phyloP scores from a whole-genome alignment of 768 basidiomycete species.

The Pulveroboletus frians region DNA sequence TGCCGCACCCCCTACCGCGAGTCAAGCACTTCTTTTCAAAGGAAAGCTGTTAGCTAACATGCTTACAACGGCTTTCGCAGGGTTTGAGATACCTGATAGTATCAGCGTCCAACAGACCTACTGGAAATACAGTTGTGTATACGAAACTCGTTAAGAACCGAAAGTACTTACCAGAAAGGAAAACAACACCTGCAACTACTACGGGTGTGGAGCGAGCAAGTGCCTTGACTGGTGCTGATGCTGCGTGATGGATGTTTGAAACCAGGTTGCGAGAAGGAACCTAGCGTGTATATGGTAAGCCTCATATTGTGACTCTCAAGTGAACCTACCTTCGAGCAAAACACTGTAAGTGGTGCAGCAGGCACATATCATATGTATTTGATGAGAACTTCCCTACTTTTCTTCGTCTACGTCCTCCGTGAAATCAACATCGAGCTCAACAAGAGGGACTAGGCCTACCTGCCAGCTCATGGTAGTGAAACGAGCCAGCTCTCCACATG shows the following conservation, averaged over 20 bases:
- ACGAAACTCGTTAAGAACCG: neutral
- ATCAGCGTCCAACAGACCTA: conserved; percentile 39
- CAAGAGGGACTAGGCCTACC: conserved; percentile 48
- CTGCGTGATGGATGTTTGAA: conserved; percentile 37
- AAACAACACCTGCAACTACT: conserved; percentile 45
- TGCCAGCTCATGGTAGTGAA: conserved; percentile 49
- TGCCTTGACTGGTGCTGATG: conserved; percentile 33
- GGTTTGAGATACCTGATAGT: conserved; percentile 38
- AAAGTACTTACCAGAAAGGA: conserved; percentile 40
- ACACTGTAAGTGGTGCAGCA: conserved; percentile 42
- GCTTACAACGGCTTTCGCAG: conserved; percentile 37
- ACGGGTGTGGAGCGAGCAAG: conserved; percentile 43
- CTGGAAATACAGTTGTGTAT: conserved; percentile 19
- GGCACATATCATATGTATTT: conserved; percentile 39
- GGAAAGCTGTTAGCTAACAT: conserved; percentile 33
- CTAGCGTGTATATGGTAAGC: conserved; percentile 21
- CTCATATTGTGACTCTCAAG: neutral
- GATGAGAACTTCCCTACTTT: conserved; percentile 46
- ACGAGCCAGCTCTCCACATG: conserved; percentile 45
- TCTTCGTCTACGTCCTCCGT: conserved; percentile 42
- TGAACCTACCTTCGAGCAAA: conserved; percentile 41
- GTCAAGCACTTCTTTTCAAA: conserved; percentile 33
- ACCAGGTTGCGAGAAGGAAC: conserved; percentile 48
- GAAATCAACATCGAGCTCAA: conserved; percentile 51
- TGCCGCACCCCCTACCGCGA: too few relatives aligned